Base-by-base conservation (phyloP, 2,329 filamentous ascomycete genomes). In the Penicillium sp. region DNA sequence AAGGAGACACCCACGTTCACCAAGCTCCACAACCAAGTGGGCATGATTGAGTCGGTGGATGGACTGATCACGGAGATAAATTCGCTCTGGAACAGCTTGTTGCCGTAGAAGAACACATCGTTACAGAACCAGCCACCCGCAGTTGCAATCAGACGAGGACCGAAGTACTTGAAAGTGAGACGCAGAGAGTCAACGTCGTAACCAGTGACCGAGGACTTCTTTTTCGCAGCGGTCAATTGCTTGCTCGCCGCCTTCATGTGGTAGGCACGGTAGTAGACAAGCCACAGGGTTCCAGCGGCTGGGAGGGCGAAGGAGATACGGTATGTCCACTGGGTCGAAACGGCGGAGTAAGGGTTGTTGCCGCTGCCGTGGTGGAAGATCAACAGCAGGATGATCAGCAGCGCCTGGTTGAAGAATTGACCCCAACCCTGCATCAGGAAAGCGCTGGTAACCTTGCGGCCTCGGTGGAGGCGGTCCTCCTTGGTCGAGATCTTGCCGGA, bases 391-490 rank as follows among this genome's bases (percentile, higher is more conserved):
- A 96, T 73, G 69, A 98, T 96, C 62, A 98, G 84, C 56, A 96
- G 78, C 67, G 90, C 88, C 78, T 97, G 93, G 84, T 98, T 98
- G 80, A 90, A 82, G 74, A 96, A 90, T 76, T 98, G 93, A 64
- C 93, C 93, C 93, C 93, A 98, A 53, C 93, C 93, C 77, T 98
- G 93, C 93, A 98, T 97, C 77, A 98, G 77, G 81, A 98, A 98
- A 57, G 93, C 93, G 75, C 89, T 91, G 64, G 92, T 96, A 73
- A 97, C 93, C 76, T 96, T 96, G 71, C 93, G 90, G 63, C 93
- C 93, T 77, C 93, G 91, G 80, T 98, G 93, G 52, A 98, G 86
- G 73, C 93, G 91, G 74, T 98, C 93, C 53, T 96, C 91, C 61
- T 88, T 89, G 57, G 92, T 96, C 7, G 93, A 97, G 53, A 96